Percentiles rank a stretch among this genome's conserved stretches.
These are phyloP conservation scores for Lichtheimia hyalospora DNA, from an alignment of 371 early-diverging fungal genomes.

Conservation along the genomic window DNA sequence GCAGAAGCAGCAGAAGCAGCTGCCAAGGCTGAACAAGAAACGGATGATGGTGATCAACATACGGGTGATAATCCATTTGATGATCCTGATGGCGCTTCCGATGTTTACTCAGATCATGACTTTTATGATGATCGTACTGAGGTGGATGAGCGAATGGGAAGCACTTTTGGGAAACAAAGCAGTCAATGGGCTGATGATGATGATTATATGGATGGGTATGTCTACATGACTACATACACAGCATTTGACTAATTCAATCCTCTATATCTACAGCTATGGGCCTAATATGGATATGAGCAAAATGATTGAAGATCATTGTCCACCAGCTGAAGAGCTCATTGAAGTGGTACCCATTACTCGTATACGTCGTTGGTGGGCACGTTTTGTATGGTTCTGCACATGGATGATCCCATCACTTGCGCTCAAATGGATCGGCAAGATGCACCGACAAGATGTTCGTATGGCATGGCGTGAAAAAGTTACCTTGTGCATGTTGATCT, in stretches of 20 bases:
- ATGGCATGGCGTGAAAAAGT: constrained; percentile 96
- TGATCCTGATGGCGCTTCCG: constrained; percentile 27
- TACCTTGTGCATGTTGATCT: constrained; percentile 75
- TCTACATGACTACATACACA: neutral
- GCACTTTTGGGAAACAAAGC: constrained; percentile 12
- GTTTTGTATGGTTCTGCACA: constrained; percentile 67
- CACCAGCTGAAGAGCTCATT: constrained; percentile 32
- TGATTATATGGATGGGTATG: constrained; percentile 14
- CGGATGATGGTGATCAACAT: constrained; percentile 17
- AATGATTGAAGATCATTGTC: constrained; percentile 41
- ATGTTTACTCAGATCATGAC: constrained; percentile 25
- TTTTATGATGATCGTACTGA: constrained; percentile 29
- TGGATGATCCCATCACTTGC: constrained; percentile 76
- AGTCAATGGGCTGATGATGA: constrained; percentile 35
- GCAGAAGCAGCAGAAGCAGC: constrained; percentile 35
- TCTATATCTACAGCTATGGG: constrained; percentile 7
- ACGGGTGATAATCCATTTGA: constrained; percentile 30
- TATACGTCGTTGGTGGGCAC: constrained; percentile 71
- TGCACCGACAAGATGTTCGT: constrained; percentile 84
- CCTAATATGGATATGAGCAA: constrained; percentile 44
- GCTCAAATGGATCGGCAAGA: constrained; percentile 63
- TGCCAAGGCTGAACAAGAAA: neutral
- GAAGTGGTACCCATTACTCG: constrained; percentile 57
- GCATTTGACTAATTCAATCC: neutral
- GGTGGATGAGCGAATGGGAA: constrained; percentile 7